phyloP scores from a whole-genome alignment of 331 rosid genomes.

The Quercus phellos region DNA sequence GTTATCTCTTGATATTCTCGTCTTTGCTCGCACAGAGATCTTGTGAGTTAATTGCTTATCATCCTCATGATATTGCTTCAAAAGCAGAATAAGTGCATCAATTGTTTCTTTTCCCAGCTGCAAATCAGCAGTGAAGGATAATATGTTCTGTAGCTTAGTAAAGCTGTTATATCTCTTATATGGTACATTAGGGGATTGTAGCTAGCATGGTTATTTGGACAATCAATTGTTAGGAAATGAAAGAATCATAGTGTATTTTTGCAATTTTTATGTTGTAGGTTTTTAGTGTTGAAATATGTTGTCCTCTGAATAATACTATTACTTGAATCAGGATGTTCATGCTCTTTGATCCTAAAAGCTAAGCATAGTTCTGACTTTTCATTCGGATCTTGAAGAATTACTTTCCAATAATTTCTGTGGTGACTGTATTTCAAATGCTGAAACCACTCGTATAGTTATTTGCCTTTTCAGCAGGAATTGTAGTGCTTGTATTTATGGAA shows the following conservation, averaged over 20 bases:
- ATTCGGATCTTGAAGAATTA: not conserved
- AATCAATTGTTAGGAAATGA: slow-evolving; percentile 25
- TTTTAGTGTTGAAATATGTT: slow-evolving; percentile 1
- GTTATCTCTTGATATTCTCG: slow-evolving; percentile 25
- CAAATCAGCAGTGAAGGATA: slow-evolving; percentile 34
- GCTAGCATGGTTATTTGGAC: slow-evolving; percentile 14
- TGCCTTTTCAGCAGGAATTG: not conserved
- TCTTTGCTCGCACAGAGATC: slow-evolving; percentile 22
- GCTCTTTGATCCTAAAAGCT: not conserved
- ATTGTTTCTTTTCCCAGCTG: slow-evolving; percentile 34
- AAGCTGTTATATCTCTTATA: slow-evolving; percentile 21
- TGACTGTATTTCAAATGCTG: not conserved
- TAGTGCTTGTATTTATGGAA: not conserved
- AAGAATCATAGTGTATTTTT: slow-evolving; percentile 15
- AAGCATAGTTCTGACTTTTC: not conserved
- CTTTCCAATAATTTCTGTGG: not conserved
- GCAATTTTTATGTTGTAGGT: not conserved
- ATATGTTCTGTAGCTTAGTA: slow-evolving; percentile 13
- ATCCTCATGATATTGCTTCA: slow-evolving; percentile 29
- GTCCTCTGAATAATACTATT: slow-evolving; percentile 6
- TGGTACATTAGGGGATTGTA: slow-evolving; percentile 9
- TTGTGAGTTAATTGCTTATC: slow-evolving; percentile 31
- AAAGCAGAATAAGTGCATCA: slow-evolving; percentile 37
- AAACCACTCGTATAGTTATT: not conserved
- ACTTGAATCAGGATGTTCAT: not conserved